A percentile compares a stretch with the other conserved stretches of the same genome.
Conservation (phyloP, 768 basidiomycete genomes). For the Tulasnella sp. region DNA sequence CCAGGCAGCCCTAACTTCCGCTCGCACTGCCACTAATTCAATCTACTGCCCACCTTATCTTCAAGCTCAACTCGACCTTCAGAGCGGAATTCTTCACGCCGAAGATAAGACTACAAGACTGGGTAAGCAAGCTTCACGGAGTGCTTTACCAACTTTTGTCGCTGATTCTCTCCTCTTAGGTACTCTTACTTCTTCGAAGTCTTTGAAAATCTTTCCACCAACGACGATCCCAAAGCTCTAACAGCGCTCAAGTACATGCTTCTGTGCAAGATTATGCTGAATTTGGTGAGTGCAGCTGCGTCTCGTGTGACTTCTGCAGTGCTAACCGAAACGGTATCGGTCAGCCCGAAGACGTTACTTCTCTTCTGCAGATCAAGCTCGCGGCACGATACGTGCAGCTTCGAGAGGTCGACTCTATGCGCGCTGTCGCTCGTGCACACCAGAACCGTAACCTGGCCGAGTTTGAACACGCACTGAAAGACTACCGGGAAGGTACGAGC, state of each 20-base stretch:
- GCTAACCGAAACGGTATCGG: background rate
- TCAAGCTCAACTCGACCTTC: slow-evolving; percentile 50
- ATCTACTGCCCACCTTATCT: slow-evolving; percentile 84
- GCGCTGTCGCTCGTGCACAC: slow-evolving; percentile 88
- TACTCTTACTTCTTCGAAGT: slow-evolving; percentile 98
- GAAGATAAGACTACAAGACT: slow-evolving; percentile 96
- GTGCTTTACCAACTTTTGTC: background rate
- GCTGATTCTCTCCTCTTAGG: slow-evolving; percentile 13
- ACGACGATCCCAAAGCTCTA: slow-evolving; percentile 73
- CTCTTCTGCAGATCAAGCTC: slow-evolving; percentile 78
- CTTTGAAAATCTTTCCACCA: slow-evolving; percentile 77
- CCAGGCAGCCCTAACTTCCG: slow-evolving; percentile 82
- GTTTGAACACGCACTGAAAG: slow-evolving; percentile 79
- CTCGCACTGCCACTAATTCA: slow-evolving; percentile 87
- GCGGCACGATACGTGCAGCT: slow-evolving; percentile 82
- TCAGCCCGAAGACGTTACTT: slow-evolving; percentile 91
- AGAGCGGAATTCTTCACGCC: slow-evolving; percentile 78
- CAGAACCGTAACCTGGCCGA: slow-evolving; percentile 82
- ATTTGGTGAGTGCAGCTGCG: slow-evolving; percentile 53
- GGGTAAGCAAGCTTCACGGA: slow-evolving; percentile 34
- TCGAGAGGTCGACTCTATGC: slow-evolving; percentile 91
- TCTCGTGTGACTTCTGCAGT: background rate
- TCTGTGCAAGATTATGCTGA: slow-evolving; percentile 96
- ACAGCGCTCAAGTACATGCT: slow-evolving; percentile 96
- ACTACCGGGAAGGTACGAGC: slow-evolving; percentile 67